phyloP scores from a whole-genome alignment of 257 asterid genomes.

The Ophiorrhiza pumila region DNA sequence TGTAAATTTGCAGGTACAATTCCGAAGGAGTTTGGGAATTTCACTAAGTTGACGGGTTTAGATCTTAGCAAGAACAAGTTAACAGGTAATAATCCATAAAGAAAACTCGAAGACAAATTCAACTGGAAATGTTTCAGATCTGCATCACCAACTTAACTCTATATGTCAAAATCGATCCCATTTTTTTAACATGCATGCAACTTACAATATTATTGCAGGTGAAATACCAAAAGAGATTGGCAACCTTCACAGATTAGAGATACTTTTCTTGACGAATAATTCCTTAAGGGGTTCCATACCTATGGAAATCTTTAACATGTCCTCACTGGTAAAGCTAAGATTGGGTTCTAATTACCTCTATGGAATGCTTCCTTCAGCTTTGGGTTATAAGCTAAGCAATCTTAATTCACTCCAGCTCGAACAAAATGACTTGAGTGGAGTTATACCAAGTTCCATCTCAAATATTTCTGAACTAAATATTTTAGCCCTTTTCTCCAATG shows the following conservation, averaged over 20 bases:
- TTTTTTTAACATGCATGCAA: too few relatives aligned
- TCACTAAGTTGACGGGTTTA: too few relatives aligned
- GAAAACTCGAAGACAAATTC: too few relatives aligned
- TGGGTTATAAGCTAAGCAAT: background rate
- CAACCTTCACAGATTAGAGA: constrained; percentile 21
- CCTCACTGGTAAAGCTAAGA: background rate
- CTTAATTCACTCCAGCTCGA: too few relatives aligned
- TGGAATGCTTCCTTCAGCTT: background rate
- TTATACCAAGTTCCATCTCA: background rate
- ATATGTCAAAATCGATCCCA: too few relatives aligned
- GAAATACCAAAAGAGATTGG: constrained; percentile 33
- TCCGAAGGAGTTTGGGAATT: too few relatives aligned
- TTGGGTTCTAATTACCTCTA: background rate
- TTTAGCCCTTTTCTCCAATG: background rate
- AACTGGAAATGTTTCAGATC: too few relatives aligned
- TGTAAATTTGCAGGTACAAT: too few relatives aligned
- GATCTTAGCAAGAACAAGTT: too few relatives aligned
- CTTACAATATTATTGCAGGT: constrained; percentile 30
- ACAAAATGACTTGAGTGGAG: too few relatives aligned
- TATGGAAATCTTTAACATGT: background rate
- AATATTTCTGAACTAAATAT: background rate
- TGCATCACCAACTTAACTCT: too few relatives aligned
- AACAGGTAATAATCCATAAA: too few relatives aligned
- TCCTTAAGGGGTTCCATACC: constrained; percentile 28
- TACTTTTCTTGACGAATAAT: background rate